These are phyloP conservation scores for Phytophthora tentaculata DNA, from an alignment of 352 stramenopile species.

Conservation along the genomic window DNA sequence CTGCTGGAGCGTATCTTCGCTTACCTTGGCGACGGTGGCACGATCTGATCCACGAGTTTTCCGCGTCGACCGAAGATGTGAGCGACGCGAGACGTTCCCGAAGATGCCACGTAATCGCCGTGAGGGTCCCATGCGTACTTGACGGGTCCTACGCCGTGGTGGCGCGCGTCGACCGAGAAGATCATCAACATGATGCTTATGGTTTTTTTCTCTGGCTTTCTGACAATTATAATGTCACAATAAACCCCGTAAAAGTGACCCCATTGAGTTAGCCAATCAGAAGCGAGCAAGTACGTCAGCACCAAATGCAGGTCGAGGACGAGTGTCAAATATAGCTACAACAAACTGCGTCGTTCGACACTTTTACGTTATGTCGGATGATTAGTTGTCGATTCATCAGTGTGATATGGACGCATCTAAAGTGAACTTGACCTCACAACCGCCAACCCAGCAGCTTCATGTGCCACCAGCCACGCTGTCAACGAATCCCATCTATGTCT, in stretches of 20 bases:
- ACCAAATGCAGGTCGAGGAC: conserved; percentile 23
- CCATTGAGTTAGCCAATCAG: conserved; percentile 10
- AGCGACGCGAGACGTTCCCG: conserved; percentile 71
- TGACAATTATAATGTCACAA: conserved; percentile 8
- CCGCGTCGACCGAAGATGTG: conserved; percentile 77
- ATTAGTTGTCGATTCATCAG: not conserved
- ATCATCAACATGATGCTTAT: conserved; percentile 68
- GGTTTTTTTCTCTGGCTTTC: conserved; percentile 12
- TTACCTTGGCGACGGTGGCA: conserved; percentile 75
- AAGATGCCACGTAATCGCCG: conserved; percentile 80
- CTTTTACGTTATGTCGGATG: not conserved
- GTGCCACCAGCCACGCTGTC: conserved; percentile 27
- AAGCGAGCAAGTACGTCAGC: conserved; percentile 31
- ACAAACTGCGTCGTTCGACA: not conserved
- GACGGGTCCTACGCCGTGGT: conserved; percentile 73
- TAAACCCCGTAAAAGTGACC: not conserved
- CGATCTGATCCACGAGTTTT: conserved; percentile 82
- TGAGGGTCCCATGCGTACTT: conserved; percentile 86
- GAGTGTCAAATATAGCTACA: conserved; percentile 16
- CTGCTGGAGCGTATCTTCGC: not conserved
- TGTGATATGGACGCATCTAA: not conserved
- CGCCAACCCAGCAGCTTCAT: conserved; percentile 9
- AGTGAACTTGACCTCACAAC: conserved; percentile 14
- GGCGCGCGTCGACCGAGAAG: conserved; percentile 81
- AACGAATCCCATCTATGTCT: conserved; percentile 53